phyloP scores from a whole-genome alignment of 2,329 filamentous ascomycete species.

The Aaosphaeria pasadenensis region DNA sequence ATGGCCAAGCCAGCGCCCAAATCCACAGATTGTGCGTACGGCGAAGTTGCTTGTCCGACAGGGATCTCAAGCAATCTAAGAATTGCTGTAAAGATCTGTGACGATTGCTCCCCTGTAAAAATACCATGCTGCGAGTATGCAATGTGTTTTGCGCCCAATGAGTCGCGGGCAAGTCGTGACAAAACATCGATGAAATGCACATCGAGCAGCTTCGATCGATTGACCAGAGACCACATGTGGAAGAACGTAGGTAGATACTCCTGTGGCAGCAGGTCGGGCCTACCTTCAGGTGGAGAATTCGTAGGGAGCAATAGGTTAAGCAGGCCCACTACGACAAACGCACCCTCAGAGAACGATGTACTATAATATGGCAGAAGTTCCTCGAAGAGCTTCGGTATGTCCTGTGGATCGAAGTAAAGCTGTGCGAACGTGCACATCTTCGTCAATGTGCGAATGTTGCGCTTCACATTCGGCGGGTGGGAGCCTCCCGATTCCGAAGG shows the following conservation, averaged over 20 bases:
- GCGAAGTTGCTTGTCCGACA: conserved; percentile 90
- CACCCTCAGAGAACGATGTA: conserved; percentile 86
- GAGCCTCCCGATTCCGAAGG: conserved; percentile 73
- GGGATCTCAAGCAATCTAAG: conserved; percentile 90
- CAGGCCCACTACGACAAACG: conserved; percentile 86
- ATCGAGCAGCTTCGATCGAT: conserved; percentile 83
- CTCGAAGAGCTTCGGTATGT: conserved; percentile 68
- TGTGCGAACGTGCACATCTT: conserved; percentile 90
- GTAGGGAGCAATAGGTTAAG: conserved; percentile 89
- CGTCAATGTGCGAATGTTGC: conserved; percentile 70
- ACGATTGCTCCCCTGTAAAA: conserved; percentile 87
- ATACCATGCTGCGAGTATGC: conserved; percentile 84
- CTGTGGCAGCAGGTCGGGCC: conserved; percentile 76
- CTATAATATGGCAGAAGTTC: conserved; percentile 67
- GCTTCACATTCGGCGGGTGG: conserved; percentile 60
- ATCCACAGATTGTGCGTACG: conserved; percentile 79
- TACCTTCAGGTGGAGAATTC: conserved; percentile 67
- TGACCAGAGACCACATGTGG: conserved; percentile 92
- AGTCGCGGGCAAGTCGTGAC: conserved; percentile 82
- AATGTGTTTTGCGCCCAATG: conserved; percentile 69
- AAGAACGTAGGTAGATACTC: conserved; percentile 92
- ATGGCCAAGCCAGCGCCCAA: conserved; percentile 77
- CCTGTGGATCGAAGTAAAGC: conserved; percentile 85
- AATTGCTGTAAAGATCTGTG: conserved; percentile 88
- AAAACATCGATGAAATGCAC: conserved; percentile 85